Base-by-base conservation (phyloP, 208 protist genomes). In the Leishmania major region DNA sequence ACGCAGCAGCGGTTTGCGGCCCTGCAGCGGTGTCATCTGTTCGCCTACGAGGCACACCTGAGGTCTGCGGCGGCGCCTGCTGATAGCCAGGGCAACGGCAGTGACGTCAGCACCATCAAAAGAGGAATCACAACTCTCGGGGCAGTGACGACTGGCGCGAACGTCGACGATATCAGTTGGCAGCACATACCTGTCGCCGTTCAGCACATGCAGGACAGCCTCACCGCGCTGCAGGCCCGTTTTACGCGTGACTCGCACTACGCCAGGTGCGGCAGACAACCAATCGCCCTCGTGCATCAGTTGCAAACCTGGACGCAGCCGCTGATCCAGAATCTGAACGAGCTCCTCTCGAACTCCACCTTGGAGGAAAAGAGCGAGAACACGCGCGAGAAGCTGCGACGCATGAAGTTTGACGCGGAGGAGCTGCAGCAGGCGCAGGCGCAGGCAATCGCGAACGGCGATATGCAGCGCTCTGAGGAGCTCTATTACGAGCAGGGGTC, bases 381-480 rank as follows among this genome's bases (percentile, higher is more conserved):
- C n/a, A 81, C 77, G 55, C 88, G 88, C 10, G 94, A 97, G 78
- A 83, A 91, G 64, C 84, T 96, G 67, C 88, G 88, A 11, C 94
- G 94, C 73, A 87, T 92, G 31, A 74, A 81, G 28, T 97, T 97
- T 71, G 93, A 96, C 70, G 85, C 90, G 3, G 87, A 96, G 55
- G 91, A 94, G 84, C 87, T 93, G 57, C 88, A 91, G 80, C 91
- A 93, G 66, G 88, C 90, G 53, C 94, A 97, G 81, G 85, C 92
- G 79, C 81, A 94, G 60, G 94, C 94, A 60, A 92, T 96, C 57
- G 82, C 82, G 2, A 90, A 92, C 78, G 94, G 94, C 40, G 93
- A 97, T 69, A 97, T 97, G 94, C 85, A 93, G 67, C 84, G 83
- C 64, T 91, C 89, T 4, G 94, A 97, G 82, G 83, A 92, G 35